Conservation (phyloP, 2,329 filamentous ascomycete species). For the Fusarium duplospermum region DNA sequence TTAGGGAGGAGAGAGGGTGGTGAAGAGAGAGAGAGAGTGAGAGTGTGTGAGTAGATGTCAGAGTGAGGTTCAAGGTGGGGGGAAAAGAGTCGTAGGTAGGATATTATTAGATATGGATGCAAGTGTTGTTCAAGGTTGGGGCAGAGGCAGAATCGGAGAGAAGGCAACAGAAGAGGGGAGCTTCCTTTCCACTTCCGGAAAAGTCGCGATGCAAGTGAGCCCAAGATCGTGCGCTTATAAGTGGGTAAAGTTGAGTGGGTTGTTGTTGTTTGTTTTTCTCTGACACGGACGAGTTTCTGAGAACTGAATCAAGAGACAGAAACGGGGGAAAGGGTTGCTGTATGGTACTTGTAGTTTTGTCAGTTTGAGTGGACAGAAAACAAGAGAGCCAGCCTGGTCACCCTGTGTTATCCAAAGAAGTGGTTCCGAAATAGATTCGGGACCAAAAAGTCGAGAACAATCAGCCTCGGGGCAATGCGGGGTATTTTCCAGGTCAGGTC, state of each 20-base stretch:
- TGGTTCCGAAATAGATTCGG: background rate
- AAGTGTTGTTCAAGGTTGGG: conserved; percentile 2
- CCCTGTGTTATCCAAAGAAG: background rate
- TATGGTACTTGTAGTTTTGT: background rate
- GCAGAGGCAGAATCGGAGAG: conserved; percentile 28
- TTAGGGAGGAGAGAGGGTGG: background rate
- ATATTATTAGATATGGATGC: background rate
- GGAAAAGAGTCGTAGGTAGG: background rate
- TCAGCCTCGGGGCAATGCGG: conserved; percentile 14
- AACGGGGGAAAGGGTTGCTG: background rate
- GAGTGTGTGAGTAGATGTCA: background rate
- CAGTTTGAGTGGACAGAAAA: background rate
- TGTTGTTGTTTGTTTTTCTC: background rate
- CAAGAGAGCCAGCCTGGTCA: background rate
- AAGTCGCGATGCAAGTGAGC: conserved; percentile 39
- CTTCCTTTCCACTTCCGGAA: conserved; percentile 36
- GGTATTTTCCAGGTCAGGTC: background rate
- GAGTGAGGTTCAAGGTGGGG: conserved; percentile 1
- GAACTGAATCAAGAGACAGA: background rate
- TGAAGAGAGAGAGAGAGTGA: background rate
- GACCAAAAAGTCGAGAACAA: conserved; percentile 8
- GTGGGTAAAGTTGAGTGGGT: conserved; percentile 27
- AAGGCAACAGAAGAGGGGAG: conserved; percentile 40
- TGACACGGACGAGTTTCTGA: background rate
- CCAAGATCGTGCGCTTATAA: conserved; percentile 38